Evolutionary conservation across 2,329 filamentous ascomycete species (phyloP), one percentile per base, ranked within the genome.

Genomic region (Colletotrichum sp.): DNA sequence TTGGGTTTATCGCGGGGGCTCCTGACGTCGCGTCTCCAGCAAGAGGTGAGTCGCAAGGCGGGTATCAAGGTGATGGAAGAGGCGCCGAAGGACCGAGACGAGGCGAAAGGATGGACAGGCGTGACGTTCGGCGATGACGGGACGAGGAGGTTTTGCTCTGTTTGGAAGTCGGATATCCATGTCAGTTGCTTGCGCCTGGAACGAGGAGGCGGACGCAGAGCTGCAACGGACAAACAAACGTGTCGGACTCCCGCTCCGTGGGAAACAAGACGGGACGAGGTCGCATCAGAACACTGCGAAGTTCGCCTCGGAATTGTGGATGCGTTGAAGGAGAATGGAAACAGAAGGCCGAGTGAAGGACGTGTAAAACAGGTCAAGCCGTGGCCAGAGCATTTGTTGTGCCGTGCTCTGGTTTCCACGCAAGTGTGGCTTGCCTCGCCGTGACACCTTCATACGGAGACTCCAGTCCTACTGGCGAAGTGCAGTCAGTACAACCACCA

Each of bases 301-400:
- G 13, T 30, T 24, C 49, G 59, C 39, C 70, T 68, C 70, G 30
- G 70, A 72, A 62, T 32, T 67, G 70, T 72, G 70, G 65, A 70
- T 57, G 57, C 24, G 9, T n/a, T 39, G 66, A 16, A 52, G 18
- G 24, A 28, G 36, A 15, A 44, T 24, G 32, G 30, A 34, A 60
- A 57, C 32, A 68, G 21, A 28, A 18, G 64, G 39, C 65, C 18
- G 30, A 24, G 62, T 64, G 62, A 52, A 52, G 12, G 12, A 59
- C 12, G 55, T 28, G 55, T 52, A 24, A 52, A 52, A 52, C 44
- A 52, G 55, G 55, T 59, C 24, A 59, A 59, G 55, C 55, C 21
- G 55, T 59, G 21, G 55, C 55, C 24, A 59, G 44, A 52, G 44
- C 44, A 52, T 52, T 52, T 52, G 44, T 52, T 52, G 6, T 52